Conservation (phyloP, 75 land plant species). For the Pinus albicaulis region DNA sequence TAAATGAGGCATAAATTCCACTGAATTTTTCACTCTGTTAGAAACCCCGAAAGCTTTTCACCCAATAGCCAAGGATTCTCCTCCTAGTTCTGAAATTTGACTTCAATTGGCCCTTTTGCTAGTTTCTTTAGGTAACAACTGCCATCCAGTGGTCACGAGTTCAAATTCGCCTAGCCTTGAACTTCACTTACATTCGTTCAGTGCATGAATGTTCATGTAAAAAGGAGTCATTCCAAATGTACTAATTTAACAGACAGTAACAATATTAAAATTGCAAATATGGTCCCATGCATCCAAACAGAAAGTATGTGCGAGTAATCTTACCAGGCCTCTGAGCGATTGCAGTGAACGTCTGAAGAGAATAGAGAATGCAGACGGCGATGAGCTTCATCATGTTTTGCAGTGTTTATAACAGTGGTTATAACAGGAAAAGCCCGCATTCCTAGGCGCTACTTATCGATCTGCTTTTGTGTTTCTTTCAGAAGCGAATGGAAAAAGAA, state of each 20-base stretch:
- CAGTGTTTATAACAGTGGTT: too few species aligned
- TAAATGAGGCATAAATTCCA: too few species aligned
- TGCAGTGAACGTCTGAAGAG: neutral
- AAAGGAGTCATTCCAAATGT: neutral
- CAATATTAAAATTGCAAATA: neutral
- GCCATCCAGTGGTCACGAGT: neutral
- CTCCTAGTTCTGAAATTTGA: too few species aligned
- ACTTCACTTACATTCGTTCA: neutral
- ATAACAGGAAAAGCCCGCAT: neutral
- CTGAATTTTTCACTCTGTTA: too few species aligned
- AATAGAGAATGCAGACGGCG: neutral
- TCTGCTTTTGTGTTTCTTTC: too few species aligned
- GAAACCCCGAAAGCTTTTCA: too few species aligned
- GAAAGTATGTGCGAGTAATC: neutral
- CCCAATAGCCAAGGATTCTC: too few species aligned
- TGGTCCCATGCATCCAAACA: neutral
- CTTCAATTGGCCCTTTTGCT: too few species aligned
- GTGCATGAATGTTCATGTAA: neutral
- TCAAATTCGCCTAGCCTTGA: neutral
- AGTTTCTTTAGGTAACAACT: neutral
- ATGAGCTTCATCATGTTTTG: neutral
- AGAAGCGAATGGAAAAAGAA: too few species aligned
- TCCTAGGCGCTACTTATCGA: too few species aligned
- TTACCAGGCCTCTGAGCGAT: slow-evolving; percentile 6
- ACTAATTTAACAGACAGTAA: neutral